Conservation (phyloP, 2,329 filamentous ascomycete species). For the Fusarium mexicanum region DNA sequence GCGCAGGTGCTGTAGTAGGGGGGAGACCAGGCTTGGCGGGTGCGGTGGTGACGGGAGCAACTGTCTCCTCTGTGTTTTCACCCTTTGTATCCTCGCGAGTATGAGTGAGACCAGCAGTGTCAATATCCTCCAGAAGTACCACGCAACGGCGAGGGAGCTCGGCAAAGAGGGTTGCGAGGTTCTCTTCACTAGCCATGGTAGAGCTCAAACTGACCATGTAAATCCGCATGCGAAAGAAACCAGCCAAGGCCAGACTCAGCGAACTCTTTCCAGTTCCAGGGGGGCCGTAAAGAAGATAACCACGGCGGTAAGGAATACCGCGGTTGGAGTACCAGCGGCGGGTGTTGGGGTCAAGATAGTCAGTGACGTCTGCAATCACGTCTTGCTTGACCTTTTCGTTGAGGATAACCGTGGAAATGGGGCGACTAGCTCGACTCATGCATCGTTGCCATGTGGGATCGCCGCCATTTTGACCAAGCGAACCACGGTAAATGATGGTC, state of each 20-base stretch:
- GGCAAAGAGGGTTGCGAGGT: constrained; percentile 70
- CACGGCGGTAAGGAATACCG: constrained; percentile 85
- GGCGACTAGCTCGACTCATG: constrained; percentile 67
- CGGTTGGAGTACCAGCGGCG: constrained; percentile 84
- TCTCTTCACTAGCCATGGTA: constrained; percentile 70
- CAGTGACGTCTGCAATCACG: constrained; percentile 68
- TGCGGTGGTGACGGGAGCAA: constrained; percentile 14
- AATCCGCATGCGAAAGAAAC: constrained; percentile 74
- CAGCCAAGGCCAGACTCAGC: constrained; percentile 75
- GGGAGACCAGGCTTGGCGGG: constrained; percentile 13
- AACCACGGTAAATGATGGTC: constrained; percentile 72
- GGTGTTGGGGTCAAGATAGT: constrained; percentile 71
- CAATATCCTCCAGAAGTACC: constrained; percentile 80
- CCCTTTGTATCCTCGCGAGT: constrained; percentile 56
- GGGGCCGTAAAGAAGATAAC: constrained; percentile 83
- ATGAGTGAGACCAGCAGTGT: constrained; percentile 75
- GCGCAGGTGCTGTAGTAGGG: background rate
- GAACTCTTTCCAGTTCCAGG: constrained; percentile 84
- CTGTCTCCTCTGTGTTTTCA: constrained; percentile 33
- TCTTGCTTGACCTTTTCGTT: constrained; percentile 68
- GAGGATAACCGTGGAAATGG: constrained; percentile 73
- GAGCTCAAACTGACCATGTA: constrained; percentile 78
- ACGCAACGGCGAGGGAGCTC: constrained; percentile 75
- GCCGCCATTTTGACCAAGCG: constrained; percentile 50
- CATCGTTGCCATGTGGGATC: constrained; percentile 69